phyloP scores from a whole-genome alignment of 1,284 basidiomycete species.

The Heliocybe sulcata region DNA sequence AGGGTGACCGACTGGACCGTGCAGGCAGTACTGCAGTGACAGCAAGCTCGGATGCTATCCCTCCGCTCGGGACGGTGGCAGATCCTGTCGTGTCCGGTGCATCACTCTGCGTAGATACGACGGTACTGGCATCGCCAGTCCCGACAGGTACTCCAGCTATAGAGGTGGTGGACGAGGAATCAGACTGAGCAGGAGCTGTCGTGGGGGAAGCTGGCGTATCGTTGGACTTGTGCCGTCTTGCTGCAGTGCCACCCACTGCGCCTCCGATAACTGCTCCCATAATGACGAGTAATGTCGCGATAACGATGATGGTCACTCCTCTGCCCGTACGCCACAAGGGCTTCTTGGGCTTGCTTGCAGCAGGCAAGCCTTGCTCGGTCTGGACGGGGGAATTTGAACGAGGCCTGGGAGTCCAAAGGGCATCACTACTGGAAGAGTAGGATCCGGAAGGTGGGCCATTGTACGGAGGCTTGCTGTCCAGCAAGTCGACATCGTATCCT shows the following conservation, averaged over 20 bases:
- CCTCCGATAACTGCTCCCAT: conserved; percentile 54
- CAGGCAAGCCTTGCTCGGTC: neutral
- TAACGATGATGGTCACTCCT: conserved; percentile 28
- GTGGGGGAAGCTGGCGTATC: neutral
- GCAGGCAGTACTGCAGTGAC: neutral
- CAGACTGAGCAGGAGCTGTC: neutral
- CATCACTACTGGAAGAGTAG: conserved; percentile 2
- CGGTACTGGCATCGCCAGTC: too few species aligned
- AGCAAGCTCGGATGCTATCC: neutral
- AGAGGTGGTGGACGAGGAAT: too few species aligned
- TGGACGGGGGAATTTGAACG: too few species aligned
- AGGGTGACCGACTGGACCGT: neutral
- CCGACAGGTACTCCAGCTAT: too few species aligned
- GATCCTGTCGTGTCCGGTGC: too few species aligned
- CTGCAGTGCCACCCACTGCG: conserved; percentile 46
- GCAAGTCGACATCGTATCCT: conserved; percentile 45
- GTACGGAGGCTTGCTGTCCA: conserved; percentile 28
- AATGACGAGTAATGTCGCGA: conserved; percentile 29
- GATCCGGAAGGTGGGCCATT: conserved; percentile 10
- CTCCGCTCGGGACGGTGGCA: neutral
- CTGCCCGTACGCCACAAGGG: conserved; percentile 28
- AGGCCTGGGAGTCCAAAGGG: neutral
- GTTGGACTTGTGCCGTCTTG: conserved; percentile 18
- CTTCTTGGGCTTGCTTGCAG: neutral
- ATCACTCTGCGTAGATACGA: too few species aligned